These are phyloP conservation scores for Globisporangium recalcitrans DNA, from an alignment of 352 stramenopile species.

Conservation along the genomic window DNA sequence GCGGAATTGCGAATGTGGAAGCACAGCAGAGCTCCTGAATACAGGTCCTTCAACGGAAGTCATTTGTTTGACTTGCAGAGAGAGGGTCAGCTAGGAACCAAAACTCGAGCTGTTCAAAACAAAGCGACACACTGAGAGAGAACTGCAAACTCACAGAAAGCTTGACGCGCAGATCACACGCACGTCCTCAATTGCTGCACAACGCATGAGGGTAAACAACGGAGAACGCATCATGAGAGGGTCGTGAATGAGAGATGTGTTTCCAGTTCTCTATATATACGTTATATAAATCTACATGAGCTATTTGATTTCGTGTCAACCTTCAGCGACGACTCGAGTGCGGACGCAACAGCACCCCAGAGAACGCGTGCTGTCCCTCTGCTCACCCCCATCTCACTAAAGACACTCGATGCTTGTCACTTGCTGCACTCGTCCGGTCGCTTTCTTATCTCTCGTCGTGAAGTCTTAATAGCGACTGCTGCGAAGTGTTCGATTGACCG, in stretches of 20 bases:
- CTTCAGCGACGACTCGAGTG: not conserved
- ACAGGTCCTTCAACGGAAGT: slow-evolving; percentile 7
- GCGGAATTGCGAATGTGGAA: not conserved
- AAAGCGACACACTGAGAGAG: too few species aligned
- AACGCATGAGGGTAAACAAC: not conserved
- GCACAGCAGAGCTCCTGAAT: slow-evolving; percentile 1
- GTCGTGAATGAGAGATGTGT: slow-evolving; percentile 3
- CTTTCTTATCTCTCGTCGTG: not conserved
- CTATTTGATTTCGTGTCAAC: slow-evolving; percentile 4
- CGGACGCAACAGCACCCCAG: not conserved
- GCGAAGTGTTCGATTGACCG: too few species aligned
- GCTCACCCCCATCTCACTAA: too few species aligned
- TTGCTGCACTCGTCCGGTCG: not conserved
- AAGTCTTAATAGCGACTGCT: not conserved
- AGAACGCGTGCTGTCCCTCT: not conserved
- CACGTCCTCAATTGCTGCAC: not conserved
- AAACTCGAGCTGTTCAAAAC: too few species aligned
- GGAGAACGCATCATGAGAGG: not conserved
- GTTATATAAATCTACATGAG: slow-evolving; percentile 25
- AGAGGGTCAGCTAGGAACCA: too few species aligned
- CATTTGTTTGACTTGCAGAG: too few species aligned
- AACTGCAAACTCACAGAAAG: too few species aligned
- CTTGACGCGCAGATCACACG: too few species aligned
- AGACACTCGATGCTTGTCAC: not conserved
- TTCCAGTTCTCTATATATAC: slow-evolving; percentile 19